These are phyloP conservation scores for Ophiostoma tasmaniense DNA, from an alignment of 2,329 filamentous ascomycete species.

Conservation along the genomic window DNA sequence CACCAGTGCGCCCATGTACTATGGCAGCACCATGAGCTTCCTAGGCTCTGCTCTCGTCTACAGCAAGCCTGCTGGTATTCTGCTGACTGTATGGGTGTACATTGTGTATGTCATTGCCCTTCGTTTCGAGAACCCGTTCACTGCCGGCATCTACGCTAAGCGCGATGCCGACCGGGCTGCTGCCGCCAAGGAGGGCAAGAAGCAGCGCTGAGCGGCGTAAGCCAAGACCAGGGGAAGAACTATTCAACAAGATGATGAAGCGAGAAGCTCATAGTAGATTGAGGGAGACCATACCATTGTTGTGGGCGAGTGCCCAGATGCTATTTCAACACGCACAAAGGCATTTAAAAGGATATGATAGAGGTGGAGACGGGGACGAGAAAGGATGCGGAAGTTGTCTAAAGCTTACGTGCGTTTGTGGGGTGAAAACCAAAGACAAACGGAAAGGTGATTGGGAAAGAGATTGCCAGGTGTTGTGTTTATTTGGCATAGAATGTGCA, in stretches of 20 bases:
- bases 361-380: neutral
- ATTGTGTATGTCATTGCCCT: slow-evolving; percentile 73
- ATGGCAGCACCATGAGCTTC: slow-evolving; percentile 87
- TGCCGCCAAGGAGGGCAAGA: slow-evolving; percentile 36
- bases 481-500: neutral
- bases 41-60: slow-evolving; percentile 76
- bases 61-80: slow-evolving; percentile 76
- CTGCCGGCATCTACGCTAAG: slow-evolving; percentile 84
- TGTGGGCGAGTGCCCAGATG: slow-evolving; percentile 13
- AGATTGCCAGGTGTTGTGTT: neutral
- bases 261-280: neutral
- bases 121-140: slow-evolving; percentile 89
- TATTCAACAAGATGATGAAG: slow-evolving; percentile 15
- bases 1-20: slow-evolving; percentile 89
- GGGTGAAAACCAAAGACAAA: neutral
- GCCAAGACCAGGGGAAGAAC: neutral
- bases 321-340: slow-evolving; percentile 18
- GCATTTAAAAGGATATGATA: neutral
- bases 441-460: neutral
- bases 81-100: slow-evolving; percentile 67
- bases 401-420: neutral
- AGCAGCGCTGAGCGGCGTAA: slow-evolving; percentile 37
- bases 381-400: neutral
- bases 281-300: neutral
- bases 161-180: slow-evolving; percentile 53